Conservation (phyloP, 371 early-diverging fungal species). For the Mortierella sp. region DNA sequence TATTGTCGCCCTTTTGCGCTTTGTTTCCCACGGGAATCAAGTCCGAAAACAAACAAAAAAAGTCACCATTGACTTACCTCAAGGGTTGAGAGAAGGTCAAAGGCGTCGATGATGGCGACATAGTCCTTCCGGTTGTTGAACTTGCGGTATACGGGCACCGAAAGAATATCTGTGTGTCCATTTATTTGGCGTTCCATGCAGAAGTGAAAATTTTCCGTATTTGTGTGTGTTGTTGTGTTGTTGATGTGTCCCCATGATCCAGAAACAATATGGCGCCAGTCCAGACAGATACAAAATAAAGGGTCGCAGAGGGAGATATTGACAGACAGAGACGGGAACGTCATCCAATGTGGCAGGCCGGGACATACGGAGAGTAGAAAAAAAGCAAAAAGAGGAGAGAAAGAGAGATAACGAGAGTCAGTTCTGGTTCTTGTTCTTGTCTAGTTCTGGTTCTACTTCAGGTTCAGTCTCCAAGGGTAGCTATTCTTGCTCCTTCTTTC, state of each 20-base stretch:
- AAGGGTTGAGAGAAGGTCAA: conserved; percentile 64
- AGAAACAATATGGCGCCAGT: background rate
- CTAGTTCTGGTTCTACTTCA: background rate
- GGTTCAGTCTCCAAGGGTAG: background rate
- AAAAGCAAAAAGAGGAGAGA: background rate
- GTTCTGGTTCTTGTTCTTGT: background rate
- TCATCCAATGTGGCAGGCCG: background rate
- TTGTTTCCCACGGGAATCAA: conserved; percentile 6
- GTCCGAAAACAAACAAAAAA: background rate
- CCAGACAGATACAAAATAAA: background rate
- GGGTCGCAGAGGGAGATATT: background rate
- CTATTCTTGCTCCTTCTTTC: background rate
- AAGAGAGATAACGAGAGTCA: background rate
- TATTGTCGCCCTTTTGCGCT: background rate
- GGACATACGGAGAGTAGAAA: conserved; percentile 12
- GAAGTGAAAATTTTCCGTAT: background rate
- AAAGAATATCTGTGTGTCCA: conserved; percentile 60
- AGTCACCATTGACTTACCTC: conserved; percentile 27
- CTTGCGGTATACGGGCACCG: conserved; percentile 70
- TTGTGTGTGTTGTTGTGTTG: background rate
- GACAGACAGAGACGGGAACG: background rate
- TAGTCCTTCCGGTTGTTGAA: conserved; percentile 63
- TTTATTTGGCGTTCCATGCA: background rate
- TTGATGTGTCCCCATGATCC: background rate
- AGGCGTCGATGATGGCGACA: conserved; percentile 69